Evolutionary conservation across 257 asterid species (phyloP).

Genomic region (Solanum etuberosum): DNA sequence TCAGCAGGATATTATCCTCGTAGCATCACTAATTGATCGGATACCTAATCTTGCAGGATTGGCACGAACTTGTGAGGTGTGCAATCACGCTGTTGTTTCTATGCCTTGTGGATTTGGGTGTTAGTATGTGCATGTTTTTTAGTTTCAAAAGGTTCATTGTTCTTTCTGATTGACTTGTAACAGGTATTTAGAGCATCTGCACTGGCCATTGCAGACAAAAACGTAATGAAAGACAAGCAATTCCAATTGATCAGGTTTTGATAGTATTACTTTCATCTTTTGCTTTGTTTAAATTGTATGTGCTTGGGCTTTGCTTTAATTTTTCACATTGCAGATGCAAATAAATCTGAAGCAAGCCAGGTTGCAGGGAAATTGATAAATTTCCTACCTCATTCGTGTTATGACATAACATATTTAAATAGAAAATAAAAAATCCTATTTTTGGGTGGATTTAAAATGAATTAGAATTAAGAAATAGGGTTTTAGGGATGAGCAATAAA

Average conservation of each 20-base stretch:
- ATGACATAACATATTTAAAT: background rate
- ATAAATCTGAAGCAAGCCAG: background rate
- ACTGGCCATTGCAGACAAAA: constrained; percentile 70
- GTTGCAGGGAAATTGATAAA: background rate
- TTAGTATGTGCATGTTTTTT: background rate
- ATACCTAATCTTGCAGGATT: constrained; percentile 98
- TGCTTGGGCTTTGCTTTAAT: background rate
- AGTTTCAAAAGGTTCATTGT: background rate
- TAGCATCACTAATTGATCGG: constrained; percentile 86
- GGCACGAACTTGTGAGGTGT: constrained; percentile 91
- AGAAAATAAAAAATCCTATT: background rate
- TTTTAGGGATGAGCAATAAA: background rate
- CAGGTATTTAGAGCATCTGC: constrained; percentile 84
- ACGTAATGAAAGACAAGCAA: constrained; percentile 73
- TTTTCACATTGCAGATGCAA: background rate
- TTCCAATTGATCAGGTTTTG: constrained; percentile 87
- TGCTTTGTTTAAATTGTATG: background rate
- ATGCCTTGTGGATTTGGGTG: background rate
- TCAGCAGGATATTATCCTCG: constrained; percentile 61
- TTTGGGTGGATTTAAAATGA: background rate
- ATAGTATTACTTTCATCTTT: background rate
- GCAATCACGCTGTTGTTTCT: background rate
- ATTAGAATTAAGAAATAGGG: background rate
- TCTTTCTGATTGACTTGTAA: background rate
- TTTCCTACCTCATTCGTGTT: background rate